Evolutionary conservation across 345 rosid species (phyloP).

Genomic region (Populus alba): DNA sequence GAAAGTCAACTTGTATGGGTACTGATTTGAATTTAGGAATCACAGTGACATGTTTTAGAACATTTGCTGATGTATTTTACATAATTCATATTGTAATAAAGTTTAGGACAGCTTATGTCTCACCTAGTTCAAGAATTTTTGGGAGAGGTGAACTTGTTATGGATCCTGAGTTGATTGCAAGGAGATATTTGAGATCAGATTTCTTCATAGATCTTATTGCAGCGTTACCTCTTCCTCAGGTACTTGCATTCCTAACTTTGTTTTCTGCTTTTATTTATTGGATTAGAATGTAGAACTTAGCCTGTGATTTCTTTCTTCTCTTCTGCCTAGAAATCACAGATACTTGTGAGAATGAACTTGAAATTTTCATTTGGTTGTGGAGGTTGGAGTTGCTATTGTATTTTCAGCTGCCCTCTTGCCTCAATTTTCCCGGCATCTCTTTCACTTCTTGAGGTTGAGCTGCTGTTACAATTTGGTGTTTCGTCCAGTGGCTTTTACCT

Average conservation of each 20-base stretch:
- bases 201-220: slow-evolving; percentile 68
- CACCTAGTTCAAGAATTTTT: slow-evolving; percentile 70
- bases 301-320: not conserved
- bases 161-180: slow-evolving; percentile 62
- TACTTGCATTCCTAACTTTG: not conserved
- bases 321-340: not conserved
- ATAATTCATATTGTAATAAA: slow-evolving; percentile 57
- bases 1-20: slow-evolving; percentile 50
- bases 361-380: not conserved
- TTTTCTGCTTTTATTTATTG: not conserved
- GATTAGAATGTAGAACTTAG: not conserved
- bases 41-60: slow-evolving; percentile 62
- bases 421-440: not conserved
- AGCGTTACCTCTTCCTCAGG: slow-evolving; percentile 87
- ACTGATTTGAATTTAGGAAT: slow-evolving; percentile 64
- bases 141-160: slow-evolving; percentile 82
- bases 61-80: slow-evolving; percentile 69
- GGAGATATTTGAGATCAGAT: slow-evolving; percentile 62
- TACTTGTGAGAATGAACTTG: not conserved
- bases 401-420: not conserved
- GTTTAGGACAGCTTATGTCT: slow-evolving; percentile 75
- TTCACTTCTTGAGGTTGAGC: not conserved
- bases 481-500: not conserved
- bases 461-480: not conserved
- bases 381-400: not conserved